Evolutionary conservation across 129 eudicot genomes (phyloP).

Genomic region (Artemisia annua): DNA sequence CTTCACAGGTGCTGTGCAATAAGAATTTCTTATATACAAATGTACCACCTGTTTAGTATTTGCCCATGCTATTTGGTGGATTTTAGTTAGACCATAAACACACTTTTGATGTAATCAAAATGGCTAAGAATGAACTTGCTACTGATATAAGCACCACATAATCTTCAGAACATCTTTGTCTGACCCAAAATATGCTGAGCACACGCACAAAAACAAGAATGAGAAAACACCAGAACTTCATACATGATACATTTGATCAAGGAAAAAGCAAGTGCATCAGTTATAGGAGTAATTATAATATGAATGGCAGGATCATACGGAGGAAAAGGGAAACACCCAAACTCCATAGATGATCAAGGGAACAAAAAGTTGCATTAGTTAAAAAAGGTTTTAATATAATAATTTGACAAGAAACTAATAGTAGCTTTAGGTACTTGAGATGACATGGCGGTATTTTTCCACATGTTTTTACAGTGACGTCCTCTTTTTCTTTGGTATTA

Average conservation of each 20-base stretch:
- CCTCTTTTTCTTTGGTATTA: too few species aligned
- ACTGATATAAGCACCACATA: constrained; percentile 1
- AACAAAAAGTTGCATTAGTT: neutral
- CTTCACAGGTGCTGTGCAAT: neutral
- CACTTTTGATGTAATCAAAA: constrained; percentile 4
- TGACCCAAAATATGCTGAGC: neutral
- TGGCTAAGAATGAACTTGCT: neutral
- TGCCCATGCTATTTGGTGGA: constrained; percentile 4
- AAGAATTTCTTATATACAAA: neutral
- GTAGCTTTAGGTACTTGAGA: constrained; percentile 5
- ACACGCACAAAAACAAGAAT: neutral
- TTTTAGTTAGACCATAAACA: constrained; percentile 1
- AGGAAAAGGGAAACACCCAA: too few species aligned
- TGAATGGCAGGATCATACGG: neutral
- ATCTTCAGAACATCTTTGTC: neutral
- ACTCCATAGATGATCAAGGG: too few species aligned
- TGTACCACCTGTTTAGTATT: neutral
- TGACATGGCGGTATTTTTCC: too few species aligned
- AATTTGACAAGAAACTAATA: neutral
- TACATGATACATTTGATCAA: neutral
- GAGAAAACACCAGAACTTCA: neutral
- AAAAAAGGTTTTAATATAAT: neutral
- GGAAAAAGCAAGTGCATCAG: neutral
- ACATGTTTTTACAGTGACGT: too few species aligned
- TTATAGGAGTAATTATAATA: neutral